Conservation (phyloP, 352 stramenopile genomes). For the Globisporangium lucens region DNA sequence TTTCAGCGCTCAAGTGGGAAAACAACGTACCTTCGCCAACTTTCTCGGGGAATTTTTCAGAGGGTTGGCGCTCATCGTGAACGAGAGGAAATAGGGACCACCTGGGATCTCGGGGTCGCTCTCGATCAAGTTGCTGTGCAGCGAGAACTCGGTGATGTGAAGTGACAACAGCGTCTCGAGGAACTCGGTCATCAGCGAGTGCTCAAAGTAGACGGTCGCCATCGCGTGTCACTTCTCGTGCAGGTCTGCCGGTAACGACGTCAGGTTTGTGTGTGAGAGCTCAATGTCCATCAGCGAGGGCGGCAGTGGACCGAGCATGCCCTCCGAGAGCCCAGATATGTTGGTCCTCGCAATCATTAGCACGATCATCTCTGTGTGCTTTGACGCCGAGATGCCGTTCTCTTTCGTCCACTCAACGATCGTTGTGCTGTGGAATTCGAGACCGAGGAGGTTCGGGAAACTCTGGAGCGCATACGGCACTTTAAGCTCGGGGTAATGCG, state of each 20-base stretch:
- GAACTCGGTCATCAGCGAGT: slow-evolving; percentile 16
- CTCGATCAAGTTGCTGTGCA: slow-evolving; percentile 1
- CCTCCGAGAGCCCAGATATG: slow-evolving; percentile 8
- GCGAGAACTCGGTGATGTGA: background rate
- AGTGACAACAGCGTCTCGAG: background rate
- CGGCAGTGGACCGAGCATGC: slow-evolving; percentile 6
- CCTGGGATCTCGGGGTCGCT: background rate
- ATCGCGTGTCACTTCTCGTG: slow-evolving; percentile 19
- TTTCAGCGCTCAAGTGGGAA: background rate
- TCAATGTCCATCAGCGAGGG: slow-evolving; percentile 21
- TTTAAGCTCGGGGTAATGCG: slow-evolving; percentile 21
- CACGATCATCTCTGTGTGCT: slow-evolving; percentile 2
- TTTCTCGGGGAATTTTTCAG: background rate
- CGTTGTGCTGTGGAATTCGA: slow-evolving; percentile 34
- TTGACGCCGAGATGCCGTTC: background rate
- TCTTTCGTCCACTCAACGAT: slow-evolving; percentile 13
- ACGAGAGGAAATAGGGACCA: background rate
- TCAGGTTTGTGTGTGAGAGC: slow-evolving; percentile 23
- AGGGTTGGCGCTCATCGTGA: slow-evolving; percentile 3
- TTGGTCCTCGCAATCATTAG: background rate
- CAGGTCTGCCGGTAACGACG: slow-evolving; percentile 13
- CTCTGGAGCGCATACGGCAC: slow-evolving; percentile 16
- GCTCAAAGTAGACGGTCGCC: slow-evolving; percentile 22
- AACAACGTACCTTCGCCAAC: background rate
- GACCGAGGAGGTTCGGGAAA: slow-evolving; percentile 27